Base-by-base conservation (phyloP, 1,139 yeast genomes). In the Arxiozyma telluris region DNA sequence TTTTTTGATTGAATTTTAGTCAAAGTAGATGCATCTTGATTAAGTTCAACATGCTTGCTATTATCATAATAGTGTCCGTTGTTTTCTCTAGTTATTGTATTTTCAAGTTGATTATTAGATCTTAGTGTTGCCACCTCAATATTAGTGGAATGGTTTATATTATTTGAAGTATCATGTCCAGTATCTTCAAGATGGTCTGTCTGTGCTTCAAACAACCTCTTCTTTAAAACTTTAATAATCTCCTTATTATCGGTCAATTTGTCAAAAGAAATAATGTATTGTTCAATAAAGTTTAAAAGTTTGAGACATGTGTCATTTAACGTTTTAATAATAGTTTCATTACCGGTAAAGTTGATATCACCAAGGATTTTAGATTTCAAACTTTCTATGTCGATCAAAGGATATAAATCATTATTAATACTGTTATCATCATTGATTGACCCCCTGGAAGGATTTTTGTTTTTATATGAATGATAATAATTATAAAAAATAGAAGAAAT, bases 221-320 rank as follows among this genome's bases (percentile, higher is more conserved):
- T 76, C 47, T 73, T 71, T 44, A 84, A 68, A n/a, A 80, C 65
- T 1, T 67, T 70, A 3, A 72, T 65, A 41, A 78, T 73, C 46
- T 75, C 71, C 3, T 61, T 50, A 22, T 68, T 63, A 12, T 71
- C 58, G 0, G 63, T 58, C 1, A 59, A 57, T 2, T 57, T 47
- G 43, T 68, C 61, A 30, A 77, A 61, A n/a, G 62, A 63, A 54
- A 57, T 63, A 9, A 77, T 63, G 57, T 75, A 77, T 0, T 57
- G 48, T 4, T 63, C 53, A 38, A 74, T 66, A 52, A 49, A 52
- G 12, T 44, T 30, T 22, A 27, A 42, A 18, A 52, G 21, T 30
- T 39, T 20, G 34, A 20, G 41, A n/a, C 47, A 43, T 7, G n/a
- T 38, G 4, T 30, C n/a, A 20, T 43, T 22, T 9, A 49, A 17